Base-by-base conservation (phyloP, 768 basidiomycete species). In the Pleurotus pulmonarius region DNA sequence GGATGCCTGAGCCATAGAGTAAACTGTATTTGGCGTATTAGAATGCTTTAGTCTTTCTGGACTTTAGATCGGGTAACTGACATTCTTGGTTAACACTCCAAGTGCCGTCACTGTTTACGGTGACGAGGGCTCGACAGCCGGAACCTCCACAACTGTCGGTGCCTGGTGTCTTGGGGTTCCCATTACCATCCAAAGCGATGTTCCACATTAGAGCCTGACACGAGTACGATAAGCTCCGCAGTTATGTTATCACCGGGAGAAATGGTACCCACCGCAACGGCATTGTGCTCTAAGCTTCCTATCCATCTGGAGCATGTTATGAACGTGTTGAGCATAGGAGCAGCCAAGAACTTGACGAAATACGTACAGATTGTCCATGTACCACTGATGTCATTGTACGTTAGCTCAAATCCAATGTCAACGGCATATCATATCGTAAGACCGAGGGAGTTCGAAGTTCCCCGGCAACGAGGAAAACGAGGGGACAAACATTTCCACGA, bases 21-120 rank as follows among this genome's bases (percentile, higher is more conserved):
- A 90, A 69, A 86, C 83, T 86, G 56, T 43, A 24, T 47, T 56
- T 38, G 46, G 38, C 25, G 34, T 15, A 54, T 25, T 4, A n/a
- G 26, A 37, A 26, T 26, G 53, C 46, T 24, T 54, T 20, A 44
- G 51, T 37, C 22, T 34, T 34, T 11, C 29, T 34, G 2, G 29
- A 3, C 29, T 34, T 34, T 8, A 11, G 29, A 11, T 34, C 3
- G 9, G 46, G 34, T 4, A 15, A 70, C 79, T 38, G 61, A 86
- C 84, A 90, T 68, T 90, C 89, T 67, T 90, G 85, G 66, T 92
- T 90, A 22, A 84, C 72, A 20, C 72, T 78, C 69, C 82, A 89
- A 57, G 73, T 78, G 8, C 84, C 85, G 52, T 82, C 80, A 60
- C 69, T 81, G 62, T 87, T 86, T 46, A 90, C 78, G 6, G 85